These are phyloP conservation scores for Coniochaeta sp. DNA, from an alignment of 2,329 filamentous ascomycete genomes.

Conservation along the genomic window DNA sequence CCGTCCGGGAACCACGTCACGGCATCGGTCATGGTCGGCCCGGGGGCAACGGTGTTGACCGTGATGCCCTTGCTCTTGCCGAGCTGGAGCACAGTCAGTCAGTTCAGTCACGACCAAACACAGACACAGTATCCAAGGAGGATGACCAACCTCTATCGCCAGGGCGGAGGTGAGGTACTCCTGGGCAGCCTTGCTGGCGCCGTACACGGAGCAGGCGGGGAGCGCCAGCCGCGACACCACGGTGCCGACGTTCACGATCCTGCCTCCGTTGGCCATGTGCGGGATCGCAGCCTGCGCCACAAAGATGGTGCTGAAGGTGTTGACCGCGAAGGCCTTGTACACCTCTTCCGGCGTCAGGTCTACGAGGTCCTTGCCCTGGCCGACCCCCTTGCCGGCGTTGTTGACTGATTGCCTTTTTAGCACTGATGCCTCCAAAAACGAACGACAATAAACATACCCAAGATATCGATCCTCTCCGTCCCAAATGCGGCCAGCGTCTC, in stretches of 20 bases:
- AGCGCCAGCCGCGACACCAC: conserved; percentile 15
- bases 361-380: conserved; percentile 15
- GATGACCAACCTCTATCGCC: conserved; percentile 11
- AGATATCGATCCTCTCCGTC: conserved; percentile 30
- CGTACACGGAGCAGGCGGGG: conserved; percentile 14
- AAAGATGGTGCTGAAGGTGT: conserved; percentile 27
- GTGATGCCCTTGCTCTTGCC: conserved; percentile 31
- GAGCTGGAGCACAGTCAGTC: conserved; percentile 13
- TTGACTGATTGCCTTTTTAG: conserved; percentile 21
- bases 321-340: conserved; percentile 20
- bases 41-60: conserved; percentile 33
- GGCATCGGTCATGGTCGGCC: conserved; percentile 27
- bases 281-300: conserved; percentile 23
- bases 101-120: background rate
- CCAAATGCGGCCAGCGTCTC: conserved; percentile 25
- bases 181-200: conserved; percentile 24
- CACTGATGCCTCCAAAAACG: background rate
- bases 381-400: conserved; percentile 23
- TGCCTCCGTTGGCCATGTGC: conserved; percentile 26
- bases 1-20: conserved; percentile 7
- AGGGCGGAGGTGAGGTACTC: conserved; percentile 25
- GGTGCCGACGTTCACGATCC: conserved; percentile 25
- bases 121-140: background rate
- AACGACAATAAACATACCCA: conserved; percentile 11
- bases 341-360: conserved; percentile 2